Evolutionary conservation across 2,329 filamentous ascomycete genomes (phyloP).

Genomic region (Alternaria viburni): DNA sequence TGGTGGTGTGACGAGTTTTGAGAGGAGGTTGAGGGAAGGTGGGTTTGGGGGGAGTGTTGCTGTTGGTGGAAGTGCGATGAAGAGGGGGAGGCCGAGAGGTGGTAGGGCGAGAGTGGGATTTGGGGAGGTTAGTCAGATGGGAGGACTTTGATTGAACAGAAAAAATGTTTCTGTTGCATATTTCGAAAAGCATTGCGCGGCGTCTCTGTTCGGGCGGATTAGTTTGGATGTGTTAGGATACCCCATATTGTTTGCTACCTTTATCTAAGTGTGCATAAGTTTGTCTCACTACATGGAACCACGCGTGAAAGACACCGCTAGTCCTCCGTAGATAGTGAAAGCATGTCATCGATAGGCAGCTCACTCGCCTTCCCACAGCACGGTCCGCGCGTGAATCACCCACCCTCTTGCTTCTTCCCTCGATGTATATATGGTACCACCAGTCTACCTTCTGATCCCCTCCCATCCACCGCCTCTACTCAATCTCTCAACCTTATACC

Average conservation of each 20-base stretch:
- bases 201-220: neutral
- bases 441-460: neutral
- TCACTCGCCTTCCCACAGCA: neutral
- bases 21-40: constrained; percentile 37
- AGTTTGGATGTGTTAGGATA: constrained; percentile 5
- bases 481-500: neutral
- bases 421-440: neutral
- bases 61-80: neutral
- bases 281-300: neutral
- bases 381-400: neutral
- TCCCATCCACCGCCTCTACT: neutral
- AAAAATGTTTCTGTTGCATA: too few relatives aligned
- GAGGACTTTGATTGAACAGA: too few relatives aligned
- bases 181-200: neutral
- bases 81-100: neutral
- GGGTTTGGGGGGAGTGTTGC: constrained; percentile 32
- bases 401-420: neutral
- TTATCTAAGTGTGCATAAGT: neutral
- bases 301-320: neutral
- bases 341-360: neutral
- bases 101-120: constrained; percentile 4
- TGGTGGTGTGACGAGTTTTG: constrained; percentile 40
- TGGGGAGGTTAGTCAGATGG: constrained; percentile 13
- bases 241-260: constrained; percentile 1
- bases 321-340: neutral